Base-by-base conservation (phyloP, 345 rosid genomes). In the Gossypium bickii region DNA sequence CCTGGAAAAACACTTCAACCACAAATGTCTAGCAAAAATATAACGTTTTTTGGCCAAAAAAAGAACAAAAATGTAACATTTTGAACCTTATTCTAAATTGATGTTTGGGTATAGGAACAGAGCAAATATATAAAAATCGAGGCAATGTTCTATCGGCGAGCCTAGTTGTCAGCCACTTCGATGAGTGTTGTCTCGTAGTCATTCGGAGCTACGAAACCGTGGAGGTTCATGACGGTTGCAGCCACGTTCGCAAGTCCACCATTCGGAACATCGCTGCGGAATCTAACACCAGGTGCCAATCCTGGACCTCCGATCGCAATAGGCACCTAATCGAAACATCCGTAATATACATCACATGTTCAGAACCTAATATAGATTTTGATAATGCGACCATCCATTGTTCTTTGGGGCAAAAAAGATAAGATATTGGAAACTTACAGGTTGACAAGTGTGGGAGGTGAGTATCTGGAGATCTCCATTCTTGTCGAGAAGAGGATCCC, bases 251-350 rank as follows among this genome's bases (percentile, higher is more conserved):
- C 99, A 20, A 95, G 97, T 70, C 98, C 97, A 0, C 88, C 92
- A n/a, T 34, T 64, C 0, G 87, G 88, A 38, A 93, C 65, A 77
- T 91, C 91, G 24, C 78, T 75, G 70, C 98, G 92, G 89, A 89
- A 90, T 79, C 86, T 88, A 7, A 86, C 92, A 68, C 93, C 87
- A 7, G 85, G 66, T 3, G 86, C 77, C 84, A 95, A 67, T 24
- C 98, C 98, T 6, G 97, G 97, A 60, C 98, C 99, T 75, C 99
- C 97, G 13, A 95, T 91, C 12, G 98, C 99, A 70, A 93, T 79
- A 15, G 99, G 99, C 45, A 95, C 99, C 99, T 93, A 51, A 3
- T n/a, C 2, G 13, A 2, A 29, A 44, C 47, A 29, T 48, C 45
- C n/a, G 27, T 10, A n/a, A 57, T 27, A 64, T 44, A 15, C 20